Percentiles rank a stretch among this genome's conserved stretches.
Evolutionary conservation across 805 yeast genomes (phyloP).

Genomic region (Lipomyces yamadae): DNA sequence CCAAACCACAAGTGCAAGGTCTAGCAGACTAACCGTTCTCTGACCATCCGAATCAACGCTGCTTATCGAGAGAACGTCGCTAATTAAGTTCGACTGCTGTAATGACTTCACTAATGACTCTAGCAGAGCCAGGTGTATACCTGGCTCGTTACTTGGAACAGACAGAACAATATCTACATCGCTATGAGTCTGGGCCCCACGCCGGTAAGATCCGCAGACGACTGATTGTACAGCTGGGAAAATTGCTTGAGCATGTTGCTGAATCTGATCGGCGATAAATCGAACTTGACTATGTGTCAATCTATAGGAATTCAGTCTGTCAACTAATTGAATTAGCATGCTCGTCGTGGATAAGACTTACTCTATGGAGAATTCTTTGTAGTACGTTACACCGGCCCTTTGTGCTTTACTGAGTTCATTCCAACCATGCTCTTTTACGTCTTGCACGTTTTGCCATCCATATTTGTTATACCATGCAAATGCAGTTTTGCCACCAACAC

Average conservation of each 20-base stretch:
- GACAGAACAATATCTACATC: conserved; percentile 36
- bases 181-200: conserved; percentile 22
- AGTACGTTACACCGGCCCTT: conserved; percentile 30
- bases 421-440: conserved; percentile 30
- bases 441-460: conserved; percentile 32
- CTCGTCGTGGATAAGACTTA: conserved; percentile 6
- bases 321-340: neutral
- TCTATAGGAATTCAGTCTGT: conserved; percentile 5
- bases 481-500: conserved; percentile 36
- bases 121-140: conserved; percentile 22
- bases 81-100: conserved; percentile 19
- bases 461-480: conserved; percentile 30
- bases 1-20: conserved; percentile 34
- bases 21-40: conserved; percentile 12
- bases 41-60: conserved; percentile 3
- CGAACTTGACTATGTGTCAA: conserved; percentile 29
- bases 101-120: conserved; percentile 18
- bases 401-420: conserved; percentile 23
- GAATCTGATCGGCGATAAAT: conserved; percentile 21
- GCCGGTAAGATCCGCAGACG: conserved; percentile 37
- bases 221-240: conserved; percentile 13
- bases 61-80: conserved; percentile 23
- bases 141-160: conserved; percentile 16
- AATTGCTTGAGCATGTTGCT: conserved; percentile 15
- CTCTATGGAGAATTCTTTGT: conserved; percentile 32